phyloP scores from a whole-genome alignment of 1,284 basidiomycete genomes.

The Cystobasidium slooffiae region DNA sequence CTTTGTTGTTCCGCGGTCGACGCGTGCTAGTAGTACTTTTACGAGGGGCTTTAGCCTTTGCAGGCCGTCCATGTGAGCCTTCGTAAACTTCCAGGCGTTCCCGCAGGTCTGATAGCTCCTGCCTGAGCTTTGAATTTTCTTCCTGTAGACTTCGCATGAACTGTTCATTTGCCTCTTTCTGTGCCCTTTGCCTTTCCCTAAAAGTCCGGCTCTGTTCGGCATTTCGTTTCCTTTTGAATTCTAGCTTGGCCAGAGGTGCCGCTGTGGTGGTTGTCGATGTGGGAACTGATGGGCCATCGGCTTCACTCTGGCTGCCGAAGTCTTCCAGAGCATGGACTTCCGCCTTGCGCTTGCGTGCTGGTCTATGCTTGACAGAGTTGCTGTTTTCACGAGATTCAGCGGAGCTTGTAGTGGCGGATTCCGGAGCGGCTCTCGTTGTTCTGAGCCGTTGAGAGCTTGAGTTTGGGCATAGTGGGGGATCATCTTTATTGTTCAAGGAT shows the following conservation, averaged over 20 bases:
- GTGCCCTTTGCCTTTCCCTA: constrained; percentile 9
- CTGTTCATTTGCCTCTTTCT: neutral
- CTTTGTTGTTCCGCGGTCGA: neutral
- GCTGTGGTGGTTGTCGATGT: neutral
- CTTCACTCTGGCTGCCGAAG: neutral
- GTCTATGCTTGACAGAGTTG: too few relatives aligned
- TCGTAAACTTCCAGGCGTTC: constrained; percentile 4
- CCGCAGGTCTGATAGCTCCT: neutral
- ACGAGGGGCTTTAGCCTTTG: neutral
- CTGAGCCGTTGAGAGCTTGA: too few relatives aligned
- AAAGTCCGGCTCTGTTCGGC: constrained; percentile 33
- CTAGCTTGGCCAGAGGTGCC: neutral
- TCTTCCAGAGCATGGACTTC: too few relatives aligned
- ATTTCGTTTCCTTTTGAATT: constrained; percentile 17
- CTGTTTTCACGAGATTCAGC: too few relatives aligned
- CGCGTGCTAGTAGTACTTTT: neutral
- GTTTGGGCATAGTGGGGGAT: too few relatives aligned
- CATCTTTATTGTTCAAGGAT: too few relatives aligned
- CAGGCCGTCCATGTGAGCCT: neutral
- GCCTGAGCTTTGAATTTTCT: neutral
- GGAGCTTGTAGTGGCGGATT: too few relatives aligned
- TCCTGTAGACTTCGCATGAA: constrained; percentile 2
- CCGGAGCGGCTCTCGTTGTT: too few relatives aligned
- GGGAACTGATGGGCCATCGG: neutral
- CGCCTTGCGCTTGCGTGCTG: too few relatives aligned